These are phyloP conservation scores for Globisporangium camurandrum DNA, from an alignment of 352 stramenopile species.

Conservation along the genomic window DNA sequence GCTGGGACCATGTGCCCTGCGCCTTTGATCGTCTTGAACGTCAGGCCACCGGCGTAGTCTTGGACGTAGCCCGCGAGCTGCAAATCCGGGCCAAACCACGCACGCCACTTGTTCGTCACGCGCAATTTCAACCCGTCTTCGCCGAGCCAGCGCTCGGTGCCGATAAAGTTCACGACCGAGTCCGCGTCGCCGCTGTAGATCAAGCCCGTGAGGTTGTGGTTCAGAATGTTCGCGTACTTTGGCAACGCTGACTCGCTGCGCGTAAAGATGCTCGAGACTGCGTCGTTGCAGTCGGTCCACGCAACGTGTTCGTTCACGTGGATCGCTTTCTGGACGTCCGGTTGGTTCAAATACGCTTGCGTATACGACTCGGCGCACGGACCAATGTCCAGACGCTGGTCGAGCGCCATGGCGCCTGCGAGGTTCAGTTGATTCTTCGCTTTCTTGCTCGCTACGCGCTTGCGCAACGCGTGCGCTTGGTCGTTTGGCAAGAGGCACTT, in stretches of 20 bases:
- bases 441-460: constrained; percentile 27
- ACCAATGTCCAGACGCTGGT: constrained; percentile 45
- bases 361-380: constrained; percentile 64
- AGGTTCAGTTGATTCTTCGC: constrained; percentile 14
- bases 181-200: constrained; percentile 79
- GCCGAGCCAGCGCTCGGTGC: constrained; percentile 85
- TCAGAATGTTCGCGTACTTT: constrained; percentile 66
- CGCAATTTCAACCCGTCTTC: constrained; percentile 58
- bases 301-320: constrained; percentile 36
- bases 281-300: constrained; percentile 66
- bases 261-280: constrained; percentile 40
- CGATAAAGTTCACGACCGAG: constrained; percentile 80
- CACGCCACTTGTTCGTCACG: constrained; percentile 51
- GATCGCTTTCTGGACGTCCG: constrained; percentile 50
- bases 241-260: constrained; percentile 48
- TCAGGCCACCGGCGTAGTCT: constrained; percentile 78
- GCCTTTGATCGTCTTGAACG: constrained; percentile 90
- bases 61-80: constrained; percentile 86
- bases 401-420: constrained; percentile 6
- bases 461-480: constrained; percentile 41
- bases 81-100: constrained; percentile 66
- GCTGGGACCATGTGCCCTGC: constrained; percentile 87
- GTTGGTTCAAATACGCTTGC: constrained; percentile 51
- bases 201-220: constrained; percentile 35
- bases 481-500: constrained; percentile 59